phyloP scores from a whole-genome alignment of 805 yeast genomes.

The Kazachstania psychrophila region DNA sequence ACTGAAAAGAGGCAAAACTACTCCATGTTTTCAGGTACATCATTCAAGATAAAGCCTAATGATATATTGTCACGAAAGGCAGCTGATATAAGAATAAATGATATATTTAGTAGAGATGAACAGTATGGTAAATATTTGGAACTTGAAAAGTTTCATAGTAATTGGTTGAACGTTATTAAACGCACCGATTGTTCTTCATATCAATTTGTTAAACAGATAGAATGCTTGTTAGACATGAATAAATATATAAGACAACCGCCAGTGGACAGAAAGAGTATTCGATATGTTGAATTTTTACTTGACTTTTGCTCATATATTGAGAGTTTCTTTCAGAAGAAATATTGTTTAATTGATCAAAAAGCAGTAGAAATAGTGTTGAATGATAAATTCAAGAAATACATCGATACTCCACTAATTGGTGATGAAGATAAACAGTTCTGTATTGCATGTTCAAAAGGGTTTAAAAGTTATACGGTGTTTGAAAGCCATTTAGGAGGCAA shows the following conservation, averaged over 20 bases:
- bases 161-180: slow-evolving; percentile 41
- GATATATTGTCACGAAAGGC: slow-evolving; percentile 43
- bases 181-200: slow-evolving; percentile 35
- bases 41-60: slow-evolving; percentile 7
- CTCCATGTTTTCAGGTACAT: slow-evolving; percentile 21
- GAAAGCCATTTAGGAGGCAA: slow-evolving; percentile 64
- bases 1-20: slow-evolving; percentile 11
- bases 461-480: slow-evolving; percentile 57
- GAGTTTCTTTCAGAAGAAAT: slow-evolving; percentile 37
- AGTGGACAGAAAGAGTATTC: slow-evolving; percentile 24
- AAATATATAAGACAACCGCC: slow-evolving; percentile 19
- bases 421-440: slow-evolving; percentile 41
- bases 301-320: slow-evolving; percentile 43
- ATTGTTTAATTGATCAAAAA: slow-evolving; percentile 41
- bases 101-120: slow-evolving; percentile 51
- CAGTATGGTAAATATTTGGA: slow-evolving; percentile 57
- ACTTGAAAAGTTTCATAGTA: slow-evolving; percentile 40
- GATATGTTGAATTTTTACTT: slow-evolving; percentile 39
- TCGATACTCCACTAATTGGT: slow-evolving; percentile 13
- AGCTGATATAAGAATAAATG: slow-evolving; percentile 38
- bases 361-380: slow-evolving; percentile 6
- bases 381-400: slow-evolving; percentile 11
- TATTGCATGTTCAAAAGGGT: slow-evolving; percentile 50
- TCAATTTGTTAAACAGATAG: slow-evolving; percentile 42
- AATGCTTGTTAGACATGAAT: slow-evolving; percentile 25